These are phyloP conservation scores for Rhexocercosporidium sp. DNA, from an alignment of 2,329 filamentous ascomycete genomes.

Conservation along the genomic window DNA sequence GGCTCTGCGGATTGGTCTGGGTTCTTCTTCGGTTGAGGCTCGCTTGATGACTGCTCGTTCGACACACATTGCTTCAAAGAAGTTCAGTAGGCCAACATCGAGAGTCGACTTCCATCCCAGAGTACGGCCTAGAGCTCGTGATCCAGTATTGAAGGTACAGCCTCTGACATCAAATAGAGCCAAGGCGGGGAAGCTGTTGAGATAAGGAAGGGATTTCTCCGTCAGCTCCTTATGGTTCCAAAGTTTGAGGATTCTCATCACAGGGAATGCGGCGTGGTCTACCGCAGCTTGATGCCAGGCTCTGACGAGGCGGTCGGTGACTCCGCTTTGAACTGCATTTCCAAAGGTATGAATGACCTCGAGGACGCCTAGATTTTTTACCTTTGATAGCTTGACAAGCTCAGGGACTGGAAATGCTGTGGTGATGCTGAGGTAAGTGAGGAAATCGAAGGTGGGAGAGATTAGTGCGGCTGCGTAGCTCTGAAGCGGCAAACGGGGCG, in stretches of 20 bases:
- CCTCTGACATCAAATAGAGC: constrained; percentile 39
- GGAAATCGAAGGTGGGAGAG: constrained; percentile 40
- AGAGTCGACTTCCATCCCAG: constrained; percentile 35
- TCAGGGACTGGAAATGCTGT: constrained; percentile 33
- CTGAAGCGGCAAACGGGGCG: constrained; percentile 32
- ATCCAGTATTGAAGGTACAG: constrained; percentile 29
- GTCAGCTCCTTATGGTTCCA: constrained; percentile 40
- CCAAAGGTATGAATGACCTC: constrained; percentile 36
- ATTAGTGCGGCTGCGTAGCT: constrained; percentile 37
- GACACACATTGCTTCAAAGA: constrained; percentile 35
- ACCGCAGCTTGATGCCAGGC: constrained; percentile 39
- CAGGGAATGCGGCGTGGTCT: constrained; percentile 36
- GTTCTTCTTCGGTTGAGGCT: constrained; percentile 4
- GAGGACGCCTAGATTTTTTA: constrained; percentile 41
- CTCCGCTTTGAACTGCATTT: constrained; percentile 4
- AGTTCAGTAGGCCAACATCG: constrained; percentile 23
- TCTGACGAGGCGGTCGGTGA: constrained; percentile 40
- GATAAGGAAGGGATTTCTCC: constrained; percentile 35
- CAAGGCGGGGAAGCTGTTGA: constrained; percentile 40
- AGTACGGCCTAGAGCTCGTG: constrained; percentile 17
- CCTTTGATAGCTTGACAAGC: constrained; percentile 39
- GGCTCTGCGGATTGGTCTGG: constrained; percentile 15
- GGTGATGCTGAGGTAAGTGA: constrained; percentile 41
- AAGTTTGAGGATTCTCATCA: constrained; percentile 42
- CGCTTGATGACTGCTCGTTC: constrained; percentile 29